A percentile compares a stretch with the other conserved stretches of the same genome.
Evolutionary conservation across 176 grass and related monocot genomes (phyloP).

Genomic region (Tillandsia leiboldiana): DNA sequence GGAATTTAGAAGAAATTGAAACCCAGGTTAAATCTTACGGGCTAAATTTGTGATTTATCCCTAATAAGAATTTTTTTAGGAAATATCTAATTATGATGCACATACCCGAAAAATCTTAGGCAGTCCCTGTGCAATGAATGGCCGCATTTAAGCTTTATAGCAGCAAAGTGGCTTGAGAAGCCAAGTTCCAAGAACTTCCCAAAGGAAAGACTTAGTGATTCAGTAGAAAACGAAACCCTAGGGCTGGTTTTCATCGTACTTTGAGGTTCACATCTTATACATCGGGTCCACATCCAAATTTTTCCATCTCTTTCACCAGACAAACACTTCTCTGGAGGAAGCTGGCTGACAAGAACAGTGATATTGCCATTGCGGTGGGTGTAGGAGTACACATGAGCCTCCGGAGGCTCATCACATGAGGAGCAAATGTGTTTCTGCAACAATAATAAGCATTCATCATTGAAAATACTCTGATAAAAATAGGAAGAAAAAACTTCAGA

Average conservation of each 20-base stretch:
- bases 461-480: background rate
- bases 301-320: conserved; percentile 63
- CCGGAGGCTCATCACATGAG: conserved; percentile 78
- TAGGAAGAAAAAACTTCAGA: background rate
- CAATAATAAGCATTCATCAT: conserved; percentile 5
- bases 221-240: conserved; percentile 55
- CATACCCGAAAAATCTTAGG: conserved; percentile 86
- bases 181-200: conserved; percentile 95
- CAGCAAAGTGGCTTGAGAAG: conserved; percentile 79
- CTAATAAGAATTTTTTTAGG: background rate
- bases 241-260: conserved; percentile 32
- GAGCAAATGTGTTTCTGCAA: conserved; percentile 57
- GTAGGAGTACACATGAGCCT: conserved; percentile 65
- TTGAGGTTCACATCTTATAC: conserved; percentile 68
- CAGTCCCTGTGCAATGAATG: conserved; percentile 84
- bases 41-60: too few relatives aligned
- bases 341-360: conserved; percentile 49
- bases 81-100: conserved; percentile 2
- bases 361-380: conserved; percentile 79
- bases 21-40: too few relatives aligned
- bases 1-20: background rate
- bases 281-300: conserved; percentile 97
- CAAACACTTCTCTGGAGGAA: conserved; percentile 35
- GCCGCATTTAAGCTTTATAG: conserved; percentile 65
- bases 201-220: conserved; percentile 70